Percentiles rank a stretch among this genome's conserved stretches.
Evolutionary conservation across 78 protist genomes (phyloP).

Genomic region (Kipferlia bialata): DNA sequence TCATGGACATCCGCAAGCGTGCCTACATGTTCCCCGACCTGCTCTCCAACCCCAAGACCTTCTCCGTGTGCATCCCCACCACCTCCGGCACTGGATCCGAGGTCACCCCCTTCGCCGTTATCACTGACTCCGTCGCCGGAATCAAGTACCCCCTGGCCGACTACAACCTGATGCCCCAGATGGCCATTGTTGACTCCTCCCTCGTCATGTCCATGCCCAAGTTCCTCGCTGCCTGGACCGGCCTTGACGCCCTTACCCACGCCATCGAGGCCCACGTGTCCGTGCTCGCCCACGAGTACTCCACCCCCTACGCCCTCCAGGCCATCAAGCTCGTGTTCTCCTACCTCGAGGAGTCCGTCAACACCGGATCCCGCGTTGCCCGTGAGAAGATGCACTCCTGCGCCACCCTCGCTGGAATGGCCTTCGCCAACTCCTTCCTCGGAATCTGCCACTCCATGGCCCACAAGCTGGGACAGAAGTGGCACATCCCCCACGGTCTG

Average conservation of each 20-base stretch:
- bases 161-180: slow-evolving; percentile 11
- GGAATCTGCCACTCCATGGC: slow-evolving; percentile 38
- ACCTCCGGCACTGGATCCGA: slow-evolving; percentile 44
- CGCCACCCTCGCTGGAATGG: slow-evolving; percentile 40
- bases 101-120: slow-evolving; percentile 25
- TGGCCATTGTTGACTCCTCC: slow-evolving; percentile 25
- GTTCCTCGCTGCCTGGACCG: slow-evolving; percentile 13
- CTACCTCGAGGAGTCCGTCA: neutral
- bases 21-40: slow-evolving; percentile 21
- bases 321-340: slow-evolving; percentile 15
- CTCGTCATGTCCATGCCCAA: slow-evolving; percentile 14
- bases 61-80: slow-evolving; percentile 29
- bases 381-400: slow-evolving; percentile 32
- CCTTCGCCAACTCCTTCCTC: slow-evolving; percentile 40
- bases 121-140: slow-evolving; percentile 18
- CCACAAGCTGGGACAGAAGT: slow-evolving; percentile 25
- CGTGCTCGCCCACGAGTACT: slow-evolving; percentile 13
- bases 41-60: slow-evolving; percentile 2
- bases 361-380: neutral
- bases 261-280: slow-evolving; percentile 20
- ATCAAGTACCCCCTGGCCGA: slow-evolving; percentile 34
- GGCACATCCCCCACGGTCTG: slow-evolving; percentile 38
- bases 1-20: slow-evolving; percentile 40
- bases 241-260: slow-evolving; percentile 28
- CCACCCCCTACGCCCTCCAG: neutral